These are phyloP conservation scores for Debaryomycetaceae sp. DNA, from an alignment of 1,139 yeast genomes.

Conservation along the genomic window DNA sequence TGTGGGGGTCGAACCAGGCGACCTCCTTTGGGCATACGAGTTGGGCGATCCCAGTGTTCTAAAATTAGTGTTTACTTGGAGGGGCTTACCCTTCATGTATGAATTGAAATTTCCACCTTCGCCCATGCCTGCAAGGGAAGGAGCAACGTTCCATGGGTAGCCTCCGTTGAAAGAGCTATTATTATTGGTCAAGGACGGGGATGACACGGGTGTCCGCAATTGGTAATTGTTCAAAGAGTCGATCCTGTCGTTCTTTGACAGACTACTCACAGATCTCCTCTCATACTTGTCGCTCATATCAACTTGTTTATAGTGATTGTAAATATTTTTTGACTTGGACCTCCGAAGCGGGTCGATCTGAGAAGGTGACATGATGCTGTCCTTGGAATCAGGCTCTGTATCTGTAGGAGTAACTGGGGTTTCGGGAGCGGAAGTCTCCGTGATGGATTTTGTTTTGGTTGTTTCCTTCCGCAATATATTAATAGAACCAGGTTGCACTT, in stretches of 20 bases:
- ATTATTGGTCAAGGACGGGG: not conserved
- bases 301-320: slow-evolving; percentile 19
- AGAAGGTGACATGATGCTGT: not conserved
- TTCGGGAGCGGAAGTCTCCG: not conserved
- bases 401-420: not conserved
- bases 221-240: not conserved
- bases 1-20: slow-evolving; percentile 4
- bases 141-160: not conserved
- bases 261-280: not conserved
- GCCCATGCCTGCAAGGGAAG: not conserved
- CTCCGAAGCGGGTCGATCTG: slow-evolving; percentile 11
- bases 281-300: slow-evolving; percentile 1
- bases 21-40: slow-evolving; percentile 5
- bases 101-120: not conserved
- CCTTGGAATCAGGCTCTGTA: slow-evolving; percentile 1
- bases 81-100: not conserved
- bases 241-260: not conserved
- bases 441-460: not conserved
- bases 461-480: slow-evolving; percentile 12
- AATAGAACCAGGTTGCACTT: slow-evolving; percentile 20
- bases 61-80: not conserved
- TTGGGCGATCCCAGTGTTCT: not conserved
- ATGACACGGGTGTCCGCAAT: not conserved
- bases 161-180: not conserved
- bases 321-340: slow-evolving; percentile 15